These are phyloP conservation scores for Pyricularia pennisetigena DNA, from an alignment of 2,329 filamentous ascomycete genomes.

Conservation along the genomic window DNA sequence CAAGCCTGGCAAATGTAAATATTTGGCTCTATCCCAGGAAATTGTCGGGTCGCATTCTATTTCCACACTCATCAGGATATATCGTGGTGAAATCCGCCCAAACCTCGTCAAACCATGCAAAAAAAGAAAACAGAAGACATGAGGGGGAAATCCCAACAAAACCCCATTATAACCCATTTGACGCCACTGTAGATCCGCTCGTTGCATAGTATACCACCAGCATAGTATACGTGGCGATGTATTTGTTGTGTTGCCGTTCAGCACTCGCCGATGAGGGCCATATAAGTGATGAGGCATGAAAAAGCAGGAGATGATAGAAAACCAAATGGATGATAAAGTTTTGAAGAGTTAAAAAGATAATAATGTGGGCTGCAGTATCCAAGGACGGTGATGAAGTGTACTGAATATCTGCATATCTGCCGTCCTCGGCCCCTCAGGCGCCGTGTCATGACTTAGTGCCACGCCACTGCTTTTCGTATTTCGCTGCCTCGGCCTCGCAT, in stretches of 20 bases:
- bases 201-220: background rate
- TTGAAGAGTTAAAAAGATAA: background rate
- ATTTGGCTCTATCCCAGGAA: background rate
- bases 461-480: constrained; percentile 37
- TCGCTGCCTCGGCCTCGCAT: constrained; percentile 63
- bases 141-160: background rate
- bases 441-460: constrained; percentile 13
- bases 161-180: background rate
- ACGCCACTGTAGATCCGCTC: background rate
- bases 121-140: background rate
- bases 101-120: background rate
- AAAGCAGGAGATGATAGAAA: too few relatives aligned
- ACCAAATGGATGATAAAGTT: background rate
- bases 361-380: background rate
- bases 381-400: background rate
- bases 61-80: background rate
- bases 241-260: background rate
- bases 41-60: background rate
- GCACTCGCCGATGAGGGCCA: background rate
- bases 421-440: background rate
- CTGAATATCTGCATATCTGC: background rate
- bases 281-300: background rate
- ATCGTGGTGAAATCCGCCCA: background rate
- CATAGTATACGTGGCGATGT: background rate
- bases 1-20: background rate